Evolutionary conservation across 2,329 filamentous ascomycete genomes (phyloP).

Genomic region (Laburnicola sp.): DNA sequence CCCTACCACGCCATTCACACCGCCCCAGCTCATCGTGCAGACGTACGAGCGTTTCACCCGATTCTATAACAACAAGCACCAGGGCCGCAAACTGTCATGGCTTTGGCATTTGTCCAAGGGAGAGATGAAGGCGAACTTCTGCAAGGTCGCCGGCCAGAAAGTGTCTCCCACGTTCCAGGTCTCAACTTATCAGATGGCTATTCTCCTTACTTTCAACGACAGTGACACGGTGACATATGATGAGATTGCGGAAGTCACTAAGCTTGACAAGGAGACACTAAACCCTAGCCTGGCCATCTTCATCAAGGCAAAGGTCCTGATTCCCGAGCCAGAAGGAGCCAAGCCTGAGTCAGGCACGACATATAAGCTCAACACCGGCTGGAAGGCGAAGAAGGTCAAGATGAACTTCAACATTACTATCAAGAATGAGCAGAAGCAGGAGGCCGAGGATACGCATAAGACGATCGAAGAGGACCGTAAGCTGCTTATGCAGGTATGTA

Average conservation of each 20-base stretch:
- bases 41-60: slow-evolving; percentile 87
- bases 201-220: slow-evolving; percentile 93
- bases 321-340: slow-evolving; percentile 69
- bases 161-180: slow-evolving; percentile 96
- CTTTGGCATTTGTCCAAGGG: slow-evolving; percentile 98
- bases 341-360: slow-evolving; percentile 78
- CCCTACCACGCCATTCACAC: slow-evolving; percentile 84
- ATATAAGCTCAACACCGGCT: slow-evolving; percentile 87
- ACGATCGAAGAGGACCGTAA: slow-evolving; percentile 98
- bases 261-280: slow-evolving; percentile 77
- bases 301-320: slow-evolving; percentile 88
- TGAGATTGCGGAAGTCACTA: slow-evolving; percentile 80
- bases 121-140: slow-evolving; percentile 91
- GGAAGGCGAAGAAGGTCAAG: slow-evolving; percentile 98
- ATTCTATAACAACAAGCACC: slow-evolving; percentile 97
- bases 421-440: slow-evolving; percentile 94
- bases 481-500: slow-evolving; percentile 87
- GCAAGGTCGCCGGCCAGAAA: slow-evolving; percentile 67
- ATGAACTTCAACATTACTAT: slow-evolving; percentile 94
- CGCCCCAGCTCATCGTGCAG: slow-evolving; percentile 79
- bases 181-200: slow-evolving; percentile 96
- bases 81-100: slow-evolving; percentile 95
- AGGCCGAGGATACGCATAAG: slow-evolving; percentile 97
- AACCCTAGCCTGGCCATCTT: slow-evolving; percentile 86
- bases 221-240: slow-evolving; percentile 82